phyloP scores from a whole-genome alignment of 2,329 filamentous ascomycete species.

The Teratosphaeria nubilosa region DNA sequence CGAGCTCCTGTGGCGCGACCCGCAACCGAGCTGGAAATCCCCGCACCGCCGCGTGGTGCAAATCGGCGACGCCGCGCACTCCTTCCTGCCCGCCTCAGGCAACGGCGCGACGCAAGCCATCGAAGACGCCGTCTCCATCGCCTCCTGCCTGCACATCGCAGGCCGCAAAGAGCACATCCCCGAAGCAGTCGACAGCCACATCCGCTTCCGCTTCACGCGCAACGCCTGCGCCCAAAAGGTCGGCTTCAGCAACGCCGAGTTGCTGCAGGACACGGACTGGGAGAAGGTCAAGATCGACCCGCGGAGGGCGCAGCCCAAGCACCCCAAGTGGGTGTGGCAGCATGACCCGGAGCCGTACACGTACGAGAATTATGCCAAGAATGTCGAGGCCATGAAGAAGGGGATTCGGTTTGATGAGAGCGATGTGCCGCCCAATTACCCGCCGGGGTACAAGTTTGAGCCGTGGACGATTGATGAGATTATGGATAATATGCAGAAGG shows the following conservation, averaged over 20 bases:
- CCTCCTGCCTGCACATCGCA: constrained; percentile 33
- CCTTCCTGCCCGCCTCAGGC: constrained; percentile 44
- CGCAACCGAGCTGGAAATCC: constrained; percentile 13
- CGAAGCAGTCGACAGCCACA: constrained; percentile 11
- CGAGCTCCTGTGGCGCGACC: constrained; percentile 38
- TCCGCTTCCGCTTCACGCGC: constrained; percentile 31
- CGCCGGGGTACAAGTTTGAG: constrained; percentile 22
- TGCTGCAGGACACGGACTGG: constrained; percentile 40
- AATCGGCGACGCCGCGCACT: constrained; percentile 45
- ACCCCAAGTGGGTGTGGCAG: constrained; percentile 37
- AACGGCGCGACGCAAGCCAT: constrained; percentile 46
- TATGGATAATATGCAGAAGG: constrained; percentile 28
- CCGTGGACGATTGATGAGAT: constrained; percentile 36
- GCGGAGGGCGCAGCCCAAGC: constrained; percentile 33
- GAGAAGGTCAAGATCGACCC: constrained; percentile 38
- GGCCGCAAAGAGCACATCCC: constrained; percentile 32
- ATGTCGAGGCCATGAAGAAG: constrained; percentile 32
- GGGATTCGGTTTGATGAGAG: constrained; percentile 35
- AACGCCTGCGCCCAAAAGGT: constrained; percentile 41
- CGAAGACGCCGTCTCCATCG: constrained; percentile 42
- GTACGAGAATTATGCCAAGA: constrained; percentile 34
- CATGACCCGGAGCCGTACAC: constrained; percentile 38
- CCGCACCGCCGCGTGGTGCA: constrained; percentile 31
- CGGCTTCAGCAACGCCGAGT: constrained; percentile 37
- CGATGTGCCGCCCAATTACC: constrained; percentile 35